Evolutionary conservation across 768 basidiomycete species (phyloP).

Genomic region (Flagelloscypha sp.): DNA sequence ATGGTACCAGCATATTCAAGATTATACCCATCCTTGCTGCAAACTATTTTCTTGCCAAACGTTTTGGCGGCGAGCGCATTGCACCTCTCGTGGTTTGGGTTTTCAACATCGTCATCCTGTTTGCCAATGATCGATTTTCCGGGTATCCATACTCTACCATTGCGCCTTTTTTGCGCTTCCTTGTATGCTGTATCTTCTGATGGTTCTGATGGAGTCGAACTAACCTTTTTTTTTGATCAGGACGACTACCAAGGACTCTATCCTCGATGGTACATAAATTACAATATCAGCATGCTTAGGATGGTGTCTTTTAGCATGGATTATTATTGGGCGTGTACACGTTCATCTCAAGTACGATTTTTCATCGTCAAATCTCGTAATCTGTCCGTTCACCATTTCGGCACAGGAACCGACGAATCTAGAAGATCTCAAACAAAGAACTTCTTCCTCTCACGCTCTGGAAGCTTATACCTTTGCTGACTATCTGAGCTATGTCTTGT

Average conservation of each 20-base stretch:
- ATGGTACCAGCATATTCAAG: constrained; percentile 77
- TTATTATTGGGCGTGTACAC: constrained; percentile 71
- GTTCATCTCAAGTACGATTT: constrained; percentile 34
- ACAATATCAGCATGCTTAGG: constrained; percentile 95
- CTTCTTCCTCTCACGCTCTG: constrained; percentile 42
- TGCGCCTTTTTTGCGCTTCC: constrained; percentile 40
- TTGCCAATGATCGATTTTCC: constrained; percentile 63
- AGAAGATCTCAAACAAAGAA: constrained; percentile 40
- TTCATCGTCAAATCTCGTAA: constrained; percentile 3
- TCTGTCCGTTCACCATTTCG: constrained; percentile 1
- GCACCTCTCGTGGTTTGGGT: constrained; percentile 61
- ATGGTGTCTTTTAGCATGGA: constrained; percentile 92
- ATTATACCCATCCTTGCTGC: constrained; percentile 58
- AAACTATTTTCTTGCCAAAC: constrained; percentile 62
- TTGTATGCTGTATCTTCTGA: no score
- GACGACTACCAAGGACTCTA: constrained; percentile 67
- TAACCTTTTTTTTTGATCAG: constrained; percentile 26
- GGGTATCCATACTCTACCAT: constrained; percentile 67
- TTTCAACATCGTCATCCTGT: constrained; percentile 68
- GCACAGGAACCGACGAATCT: constrained; percentile 17
- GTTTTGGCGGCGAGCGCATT: constrained; percentile 30
- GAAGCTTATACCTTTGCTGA: constrained; percentile 59
- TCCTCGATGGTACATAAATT: constrained; percentile 87
- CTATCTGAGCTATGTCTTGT: constrained; percentile 81
- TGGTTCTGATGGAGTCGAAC: no score